These are phyloP conservation scores for Geotrichum histeridarum DNA, from an alignment of 1,139 yeast genomes.

Conservation along the genomic window DNA sequence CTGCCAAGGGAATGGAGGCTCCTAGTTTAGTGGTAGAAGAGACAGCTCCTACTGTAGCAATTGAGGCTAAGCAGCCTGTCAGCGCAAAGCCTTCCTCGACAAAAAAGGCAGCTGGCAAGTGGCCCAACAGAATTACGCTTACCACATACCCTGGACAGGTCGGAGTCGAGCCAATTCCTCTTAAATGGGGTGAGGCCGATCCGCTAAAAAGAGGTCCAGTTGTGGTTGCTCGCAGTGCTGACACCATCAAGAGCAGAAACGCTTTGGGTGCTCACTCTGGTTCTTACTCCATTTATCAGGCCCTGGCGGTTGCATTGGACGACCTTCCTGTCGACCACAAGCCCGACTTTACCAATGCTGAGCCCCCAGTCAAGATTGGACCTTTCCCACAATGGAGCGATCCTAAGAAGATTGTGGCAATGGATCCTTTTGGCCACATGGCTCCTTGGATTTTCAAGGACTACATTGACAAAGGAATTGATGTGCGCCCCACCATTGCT, in stretches of 20 bases:
- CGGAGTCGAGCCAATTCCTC: conserved; percentile 44
- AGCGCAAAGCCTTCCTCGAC: not conserved
- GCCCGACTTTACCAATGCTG: conserved; percentile 57
- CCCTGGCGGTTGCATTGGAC: conserved; percentile 53
- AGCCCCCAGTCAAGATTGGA: conserved; percentile 53
- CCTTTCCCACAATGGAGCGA: conserved; percentile 53
- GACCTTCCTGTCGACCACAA: conserved; percentile 48
- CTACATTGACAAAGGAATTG: conserved; percentile 43
- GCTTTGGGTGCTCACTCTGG: conserved; percentile 63
- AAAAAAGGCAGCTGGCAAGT: conserved; percentile 18
- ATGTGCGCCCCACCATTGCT: conserved; percentile 56
- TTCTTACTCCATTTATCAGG: conserved; percentile 56
- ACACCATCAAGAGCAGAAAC: conserved; percentile 39
- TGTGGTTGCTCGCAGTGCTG: conserved; percentile 45
- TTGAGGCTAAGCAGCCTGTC: conserved; percentile 12
- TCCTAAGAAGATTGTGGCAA: conserved; percentile 50
- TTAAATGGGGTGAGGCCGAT: conserved; percentile 49
- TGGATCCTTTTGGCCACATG: conserved; percentile 60
- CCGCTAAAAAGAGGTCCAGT: conserved; percentile 52
- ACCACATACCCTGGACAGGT: conserved; percentile 51
- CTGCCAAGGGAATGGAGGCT: not conserved
- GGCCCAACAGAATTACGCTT: conserved; percentile 40
- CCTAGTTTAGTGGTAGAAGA: too few relatives aligned
- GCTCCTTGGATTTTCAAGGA: conserved; percentile 53
- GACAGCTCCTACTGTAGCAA: conserved; percentile 7